Base-by-base conservation (phyloP, 192 early-diverging fungal species). In the Umbelopsis vinacea region DNA sequence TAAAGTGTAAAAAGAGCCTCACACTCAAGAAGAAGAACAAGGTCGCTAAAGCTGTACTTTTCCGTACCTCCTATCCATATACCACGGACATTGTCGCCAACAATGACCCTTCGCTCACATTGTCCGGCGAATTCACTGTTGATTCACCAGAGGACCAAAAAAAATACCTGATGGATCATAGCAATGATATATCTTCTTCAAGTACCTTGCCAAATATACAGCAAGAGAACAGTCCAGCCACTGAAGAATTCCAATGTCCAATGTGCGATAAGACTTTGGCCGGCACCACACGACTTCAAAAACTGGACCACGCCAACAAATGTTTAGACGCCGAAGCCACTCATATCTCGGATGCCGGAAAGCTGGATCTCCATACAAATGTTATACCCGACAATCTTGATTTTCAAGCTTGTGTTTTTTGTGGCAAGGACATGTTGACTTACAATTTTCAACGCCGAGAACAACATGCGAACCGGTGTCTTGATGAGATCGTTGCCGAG, bases 381-480 rank as follows among this genome's bases (percentile, higher is more conserved):
- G 3, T 3, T 29, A 37, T 8, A 46, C 12, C 6, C 24, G 43
- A 37, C 9, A 0, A 43, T 38, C 12, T 3, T 46, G 67, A 45
- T 45, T 2, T 45, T 26, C 6, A 45, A 17, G 5, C 55, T 24
- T 71, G 71, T 45, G 5, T 46, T 2, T 26, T 71, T 17, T 71
- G 71, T 26, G 40, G 52, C 26, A 71, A 71, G 37, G 71, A 71
- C 23, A 52, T 63, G 11, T 45, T 33, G n/a, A 21, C n/a, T 9
- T 71, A 71, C 24, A 57, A 43, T 46, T 6, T 19, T 26, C 43
- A 55, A 7, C 26, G 53, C 1, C 71, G 54, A 26, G 35, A 46
- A 24, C 71, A 71, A 46, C 71, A 71, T 46, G 23, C 54, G 6
- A 71, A 71, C 21, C 71, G 71, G 6, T 71, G 71, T 37, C 54